Evolutionary conservation across 2,329 filamentous ascomycete genomes (phyloP).

Genomic region (Beauveria sp.): DNA sequence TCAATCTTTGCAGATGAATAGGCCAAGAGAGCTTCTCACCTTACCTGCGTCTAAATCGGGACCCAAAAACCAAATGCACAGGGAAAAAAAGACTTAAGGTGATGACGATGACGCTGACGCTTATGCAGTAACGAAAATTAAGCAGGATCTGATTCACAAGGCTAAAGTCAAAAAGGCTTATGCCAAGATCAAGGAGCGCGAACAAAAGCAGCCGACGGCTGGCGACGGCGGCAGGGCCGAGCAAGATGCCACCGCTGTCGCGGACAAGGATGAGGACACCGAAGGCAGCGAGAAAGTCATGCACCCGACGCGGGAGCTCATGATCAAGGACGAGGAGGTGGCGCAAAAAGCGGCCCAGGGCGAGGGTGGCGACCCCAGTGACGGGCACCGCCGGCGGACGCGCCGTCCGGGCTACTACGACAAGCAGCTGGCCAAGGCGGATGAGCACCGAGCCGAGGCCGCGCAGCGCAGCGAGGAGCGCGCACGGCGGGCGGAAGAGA

Average conservation of each 20-base stretch:
- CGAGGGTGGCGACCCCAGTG: constrained; percentile 15
- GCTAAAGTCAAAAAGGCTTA: constrained; percentile 92
- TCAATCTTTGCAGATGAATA: not conserved
- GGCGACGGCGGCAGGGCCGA: constrained; percentile 14
- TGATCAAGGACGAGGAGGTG: constrained; percentile 31
- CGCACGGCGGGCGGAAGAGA: constrained; percentile 49
- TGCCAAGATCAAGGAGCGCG: constrained; percentile 66
- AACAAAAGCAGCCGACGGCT: constrained; percentile 19
- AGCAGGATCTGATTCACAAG: constrained; percentile 80
- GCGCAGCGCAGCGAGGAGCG: constrained; percentile 33
- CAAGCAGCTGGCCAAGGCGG: constrained; percentile 49
- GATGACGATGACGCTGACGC: constrained; percentile 2
- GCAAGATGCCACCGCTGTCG: constrained; percentile 12
- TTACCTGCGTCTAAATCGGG: not conserved
- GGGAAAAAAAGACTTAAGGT: not conserved
- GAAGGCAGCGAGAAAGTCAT: constrained; percentile 17
- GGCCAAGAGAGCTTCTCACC: not conserved
- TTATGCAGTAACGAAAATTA: constrained; percentile 71
- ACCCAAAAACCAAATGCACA: not conserved
- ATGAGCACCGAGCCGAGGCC: constrained; percentile 34
- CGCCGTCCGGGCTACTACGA: constrained; percentile 52
- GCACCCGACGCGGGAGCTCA: constrained; percentile 31
- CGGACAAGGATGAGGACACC: constrained; percentile 16
- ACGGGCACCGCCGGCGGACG: constrained; percentile 28
- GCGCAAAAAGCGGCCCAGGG: constrained; percentile 22